Evolutionary conservation across 2,329 filamentous ascomycete species (phyloP).

Genomic region (Fusarium acutatum): DNA sequence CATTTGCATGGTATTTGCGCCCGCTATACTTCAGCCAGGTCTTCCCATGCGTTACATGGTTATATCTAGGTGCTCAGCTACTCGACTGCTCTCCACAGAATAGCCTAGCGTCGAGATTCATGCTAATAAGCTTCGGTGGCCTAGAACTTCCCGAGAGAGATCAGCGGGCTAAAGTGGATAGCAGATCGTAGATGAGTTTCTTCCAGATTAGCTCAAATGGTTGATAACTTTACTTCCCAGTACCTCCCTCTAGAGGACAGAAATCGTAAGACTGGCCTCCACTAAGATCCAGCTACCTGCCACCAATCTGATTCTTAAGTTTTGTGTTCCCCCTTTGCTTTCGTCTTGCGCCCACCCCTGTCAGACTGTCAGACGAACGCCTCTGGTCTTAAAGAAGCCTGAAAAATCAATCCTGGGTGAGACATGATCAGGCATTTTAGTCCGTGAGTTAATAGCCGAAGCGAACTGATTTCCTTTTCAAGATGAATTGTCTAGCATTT

Average conservation of each 20-base stretch:
- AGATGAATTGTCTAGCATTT: not conserved
- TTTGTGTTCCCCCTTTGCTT: not conserved
- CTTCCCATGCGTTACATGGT: not conserved
- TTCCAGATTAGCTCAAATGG: constrained; percentile 27
- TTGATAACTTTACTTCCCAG: constrained; percentile 4
- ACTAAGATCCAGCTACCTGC: not conserved
- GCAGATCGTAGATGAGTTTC: not conserved
- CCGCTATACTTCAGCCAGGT: not conserved
- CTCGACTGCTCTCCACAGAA: not conserved
- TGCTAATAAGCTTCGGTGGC: constrained; percentile 9
- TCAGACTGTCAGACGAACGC: not conserved
- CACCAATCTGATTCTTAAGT: not conserved
- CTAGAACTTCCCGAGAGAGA: constrained; percentile 25
- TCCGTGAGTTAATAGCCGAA: not conserved
- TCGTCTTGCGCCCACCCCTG: constrained; percentile 24
- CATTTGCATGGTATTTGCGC: not conserved
- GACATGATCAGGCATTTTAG: not conserved
- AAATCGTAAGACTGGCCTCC: not conserved
- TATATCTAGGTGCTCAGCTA: not conserved
- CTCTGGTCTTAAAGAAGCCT: not conserved
- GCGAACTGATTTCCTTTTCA: not conserved
- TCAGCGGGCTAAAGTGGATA: constrained; percentile 25
- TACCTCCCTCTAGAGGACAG: not conserved
- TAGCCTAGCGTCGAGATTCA: not conserved
- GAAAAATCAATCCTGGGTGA: not conserved